Evolutionary conservation across 2,329 filamentous ascomycete species (phyloP).

Genomic region (Hymenoscyphus fructigenus): DNA sequence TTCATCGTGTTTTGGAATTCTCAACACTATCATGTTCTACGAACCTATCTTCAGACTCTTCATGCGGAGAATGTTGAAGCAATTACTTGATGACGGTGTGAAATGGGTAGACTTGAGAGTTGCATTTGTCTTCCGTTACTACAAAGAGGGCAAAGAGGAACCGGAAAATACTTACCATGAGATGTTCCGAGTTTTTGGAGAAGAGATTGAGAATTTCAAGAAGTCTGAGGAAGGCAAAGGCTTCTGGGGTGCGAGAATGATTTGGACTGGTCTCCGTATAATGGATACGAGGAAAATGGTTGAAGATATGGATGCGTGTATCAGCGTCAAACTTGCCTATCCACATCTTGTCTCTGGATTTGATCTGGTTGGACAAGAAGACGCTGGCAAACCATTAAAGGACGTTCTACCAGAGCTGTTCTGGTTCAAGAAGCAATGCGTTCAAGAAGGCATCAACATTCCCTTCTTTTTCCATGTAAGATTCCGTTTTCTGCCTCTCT

Average conservation of each 20-base stretch:
- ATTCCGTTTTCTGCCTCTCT: too few species aligned
- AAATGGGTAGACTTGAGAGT: slow-evolving; percentile 81
- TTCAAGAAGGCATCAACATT: slow-evolving; percentile 73
- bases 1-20: slow-evolving; percentile 67
- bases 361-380: slow-evolving; percentile 88
- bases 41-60: slow-evolving; percentile 85
- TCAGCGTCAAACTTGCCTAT: slow-evolving; percentile 75
- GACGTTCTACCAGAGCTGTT: slow-evolving; percentile 83
- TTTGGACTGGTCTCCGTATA: slow-evolving; percentile 75
- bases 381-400: slow-evolving; percentile 70
- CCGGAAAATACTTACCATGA: slow-evolving; percentile 67
- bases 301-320: slow-evolving; percentile 83
- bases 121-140: slow-evolving; percentile 71
- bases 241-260: slow-evolving; percentile 84
- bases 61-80: slow-evolving; percentile 66
- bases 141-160: slow-evolving; percentile 59
- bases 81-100: slow-evolving; percentile 78
- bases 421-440: slow-evolving; percentile 89
- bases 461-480: slow-evolving; percentile 85
- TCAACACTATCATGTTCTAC: slow-evolving; percentile 77
- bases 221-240: slow-evolving; percentile 64
- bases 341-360: slow-evolving; percentile 82
- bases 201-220: slow-evolving; percentile 78
- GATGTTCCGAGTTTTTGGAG: slow-evolving; percentile 71
- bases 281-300: slow-evolving; percentile 65